These are phyloP conservation scores for Exophiala alcalophila DNA, from an alignment of 2,329 filamentous ascomycete genomes.

Conservation along the genomic window DNA sequence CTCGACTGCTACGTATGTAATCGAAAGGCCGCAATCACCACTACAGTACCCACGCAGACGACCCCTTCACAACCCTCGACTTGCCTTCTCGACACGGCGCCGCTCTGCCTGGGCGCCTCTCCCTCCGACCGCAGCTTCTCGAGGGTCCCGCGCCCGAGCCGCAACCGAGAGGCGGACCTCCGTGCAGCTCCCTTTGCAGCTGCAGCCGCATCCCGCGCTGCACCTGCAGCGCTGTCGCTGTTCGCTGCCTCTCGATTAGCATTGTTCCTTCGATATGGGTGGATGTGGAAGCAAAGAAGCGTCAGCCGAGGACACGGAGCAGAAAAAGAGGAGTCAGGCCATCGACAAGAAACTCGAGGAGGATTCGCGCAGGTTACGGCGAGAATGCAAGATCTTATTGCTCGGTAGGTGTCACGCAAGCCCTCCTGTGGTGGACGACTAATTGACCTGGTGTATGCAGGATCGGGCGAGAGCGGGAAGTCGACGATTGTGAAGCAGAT, in stretches of 20 bases:
- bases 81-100: constrained; percentile 8
- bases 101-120: constrained; percentile 2
- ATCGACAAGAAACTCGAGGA: constrained; percentile 94
- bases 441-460: constrained; percentile 47
- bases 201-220: constrained; percentile 28
- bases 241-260: constrained; percentile 13
- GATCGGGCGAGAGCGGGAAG: constrained; percentile 97
- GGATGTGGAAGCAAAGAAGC: constrained; percentile 85
- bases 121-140: constrained; percentile 4
- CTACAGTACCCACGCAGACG: constrained; percentile 2
- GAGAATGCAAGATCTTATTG: constrained; percentile 98
- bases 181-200: constrained; percentile 25
- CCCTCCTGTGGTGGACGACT: constrained; percentile 7
- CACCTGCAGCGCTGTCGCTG: constrained; percentile 26
- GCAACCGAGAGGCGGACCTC: constrained; percentile 20
- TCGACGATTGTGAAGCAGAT: constrained; percentile 99
- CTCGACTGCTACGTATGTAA: constrained; percentile 22
- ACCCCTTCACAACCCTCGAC: constrained; percentile 4
- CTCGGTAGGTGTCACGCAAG: constrained; percentile 62
- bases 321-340: constrained; percentile 93
- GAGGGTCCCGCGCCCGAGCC: constrained; percentile 26
- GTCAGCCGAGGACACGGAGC: constrained; percentile 70
- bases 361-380: constrained; percentile 83
- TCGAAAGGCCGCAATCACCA: constrained; percentile 6
- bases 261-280: constrained; percentile 63